These are phyloP conservation scores for Metschnikowia koreensis DNA, from an alignment of 805 yeast species.

Conservation along the genomic window DNA sequence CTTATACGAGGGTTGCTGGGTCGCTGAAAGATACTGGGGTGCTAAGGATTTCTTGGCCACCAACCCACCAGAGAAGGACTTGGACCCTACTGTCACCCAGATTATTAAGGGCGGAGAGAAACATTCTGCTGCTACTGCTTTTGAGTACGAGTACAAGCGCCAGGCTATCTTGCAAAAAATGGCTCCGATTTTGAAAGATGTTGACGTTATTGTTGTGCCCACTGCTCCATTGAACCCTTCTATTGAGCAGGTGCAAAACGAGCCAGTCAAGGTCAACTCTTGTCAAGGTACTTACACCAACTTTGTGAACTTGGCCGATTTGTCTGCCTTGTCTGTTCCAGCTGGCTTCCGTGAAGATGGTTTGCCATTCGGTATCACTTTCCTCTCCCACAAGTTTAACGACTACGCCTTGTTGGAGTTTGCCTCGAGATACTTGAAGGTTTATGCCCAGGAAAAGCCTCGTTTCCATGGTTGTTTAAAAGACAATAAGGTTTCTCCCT, in stretches of 20 bases:
- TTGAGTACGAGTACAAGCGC: conserved; percentile 83
- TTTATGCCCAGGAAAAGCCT: conserved; percentile 39
- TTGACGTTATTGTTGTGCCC: conserved; percentile 84
- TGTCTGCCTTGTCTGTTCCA: conserved; percentile 90
- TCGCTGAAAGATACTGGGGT: conserved; percentile 89
- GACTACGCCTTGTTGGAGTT: conserved; percentile 87
- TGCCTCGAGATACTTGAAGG: conserved; percentile 67
- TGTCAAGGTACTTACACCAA: conserved; percentile 98
- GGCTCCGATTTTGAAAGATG: conserved; percentile 48
- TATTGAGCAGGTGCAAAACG: conserved; percentile 64
- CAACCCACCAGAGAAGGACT: conserved; percentile 63
- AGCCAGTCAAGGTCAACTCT: conserved; percentile 82
- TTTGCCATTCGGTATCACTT: conserved; percentile 85
- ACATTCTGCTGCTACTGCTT: conserved; percentile 78
- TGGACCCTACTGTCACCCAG: conserved; percentile 80
- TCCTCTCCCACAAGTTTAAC: conserved; percentile 76
- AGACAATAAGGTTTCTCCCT: conserved; percentile 31
- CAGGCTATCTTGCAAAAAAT: conserved; percentile 73
- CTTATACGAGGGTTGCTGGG: conserved; percentile 98
- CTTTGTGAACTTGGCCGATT: conserved; percentile 90
- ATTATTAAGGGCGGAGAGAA: conserved; percentile 79
- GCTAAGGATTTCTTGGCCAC: conserved; percentile 67
- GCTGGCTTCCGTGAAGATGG: conserved; percentile 84
- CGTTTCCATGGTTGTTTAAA: conserved; percentile 59
- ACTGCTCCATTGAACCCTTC: conserved; percentile 93